Evolutionary conservation across 345 rosid genomes (phyloP), one percentile per base, ranked within the genome.

Genomic region (Ricinus communis): DNA sequence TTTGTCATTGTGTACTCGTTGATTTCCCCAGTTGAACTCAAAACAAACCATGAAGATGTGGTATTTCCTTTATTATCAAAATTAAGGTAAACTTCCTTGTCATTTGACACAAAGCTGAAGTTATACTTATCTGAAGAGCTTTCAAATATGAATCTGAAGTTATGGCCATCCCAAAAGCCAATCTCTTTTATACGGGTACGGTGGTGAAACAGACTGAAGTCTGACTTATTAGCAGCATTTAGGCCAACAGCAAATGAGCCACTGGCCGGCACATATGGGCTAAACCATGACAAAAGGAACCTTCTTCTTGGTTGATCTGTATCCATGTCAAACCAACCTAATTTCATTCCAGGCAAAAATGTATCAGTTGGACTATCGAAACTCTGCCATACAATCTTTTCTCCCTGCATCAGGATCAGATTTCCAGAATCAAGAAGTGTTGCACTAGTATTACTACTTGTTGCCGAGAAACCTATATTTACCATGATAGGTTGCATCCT

Each of bases 61-160:
- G 38, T 0, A 8, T 59, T 47, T 27, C 54, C 59, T 5, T 22
- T 19, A 49, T 21, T 58, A 33, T 13, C 40, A 40, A 64, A 56
- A 24, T 45, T 64, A 16, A 76, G 50, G 63, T 76, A 76, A 19
- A 45, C 45, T n/a, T 76, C 79, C 13, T 75, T 64, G 0, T 64
- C 11, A 18, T 47, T 9, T 0, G 30, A 52, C 33, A 56, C 65
- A 36, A 41, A 65, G 18, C 47, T 55, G 70, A 73, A 65, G 57
- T 73, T 73, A 47, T 66, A 55, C 22, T 18, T 27, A 52, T 56
- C 71, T 0, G 65, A 62, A 45, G 70, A 69, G 43, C 47, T 73
- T 11, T 73, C 47, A 10, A 1, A 46, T 8, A 62, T 28, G 60
- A 76, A 47, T 3, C 51, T 64, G 63, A 70, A 76, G 1, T 11